Base-by-base conservation (phyloP, 768 basidiomycete genomes). In the Xanthoconium purpureum region DNA sequence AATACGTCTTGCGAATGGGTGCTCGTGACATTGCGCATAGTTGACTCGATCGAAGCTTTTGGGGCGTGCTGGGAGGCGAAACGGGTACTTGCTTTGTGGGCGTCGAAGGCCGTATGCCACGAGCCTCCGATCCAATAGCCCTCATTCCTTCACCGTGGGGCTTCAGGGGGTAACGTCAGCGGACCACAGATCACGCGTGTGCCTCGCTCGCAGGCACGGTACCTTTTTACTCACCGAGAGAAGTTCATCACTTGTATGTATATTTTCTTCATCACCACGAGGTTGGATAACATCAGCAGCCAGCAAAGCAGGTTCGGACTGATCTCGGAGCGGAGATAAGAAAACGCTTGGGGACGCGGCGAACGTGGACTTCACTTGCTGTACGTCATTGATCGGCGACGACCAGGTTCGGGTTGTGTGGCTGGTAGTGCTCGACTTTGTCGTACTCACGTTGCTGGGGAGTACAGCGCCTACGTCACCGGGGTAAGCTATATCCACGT, bases 281-380 rank as follows among this genome's bases (percentile, higher is more conserved):
- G 59, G 58, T 42, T 13, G 45, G 44, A 38, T 30, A 28, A 15
- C 38, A 48, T 40, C 32, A 28, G 13, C 54, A 57, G 57, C 54
- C 54, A 54, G 46, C 48, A 45, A 37, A 39, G 53, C 47, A 44
- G 58, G 42, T 24, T 45, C 51, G 9, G 42, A 50, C 29, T 48
- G 37, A 51, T 60, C 56, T 30, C 57, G 62, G 29, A 71, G 64
- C 44, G 72, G 74, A 46, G 72, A 75, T 54, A 75, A 47, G 35
- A 61, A 62, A 36, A 63, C 47, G 2, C 64, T 69, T 9, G 64
- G 59, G 8, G 67, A 65, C 24, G 24, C 24, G 8, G 66, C 62
- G 29, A 69, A 68, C 6, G 50, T 36, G 39, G 45, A 12, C 45
- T 32, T 3, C 32, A 44, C 32, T 39, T 56, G 33, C 20, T 47